Conservation (phyloP, 208 protist species). For the Trypanosoma boissoni region DNA sequence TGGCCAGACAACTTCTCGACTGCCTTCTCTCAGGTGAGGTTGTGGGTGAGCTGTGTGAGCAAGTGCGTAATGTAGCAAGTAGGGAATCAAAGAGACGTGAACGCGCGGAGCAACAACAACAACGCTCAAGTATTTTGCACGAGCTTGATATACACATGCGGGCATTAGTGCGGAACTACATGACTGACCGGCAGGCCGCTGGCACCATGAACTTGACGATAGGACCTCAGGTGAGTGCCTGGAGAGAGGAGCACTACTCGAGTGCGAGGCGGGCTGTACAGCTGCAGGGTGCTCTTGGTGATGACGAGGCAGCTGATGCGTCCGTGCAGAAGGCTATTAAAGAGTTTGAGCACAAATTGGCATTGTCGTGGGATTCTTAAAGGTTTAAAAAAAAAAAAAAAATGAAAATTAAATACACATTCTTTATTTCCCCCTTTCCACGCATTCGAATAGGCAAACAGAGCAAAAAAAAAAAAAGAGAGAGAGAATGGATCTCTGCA, state of each 20-base stretch:
- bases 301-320: not conserved
- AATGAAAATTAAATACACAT: too few relatives aligned
- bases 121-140: conserved; percentile 13
- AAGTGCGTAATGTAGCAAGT: conserved; percentile 28
- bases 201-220: conserved; percentile 3
- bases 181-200: not conserved
- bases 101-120: not conserved
- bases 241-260: conserved; percentile 17
- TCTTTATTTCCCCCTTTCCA: too few relatives aligned
- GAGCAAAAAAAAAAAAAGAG: too few relatives aligned
- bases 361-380: conserved; percentile 3
- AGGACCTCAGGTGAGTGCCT: conserved; percentile 17
- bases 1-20: conserved; percentile 10
- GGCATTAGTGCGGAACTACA: conserved; percentile 31
- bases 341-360: conserved; percentile 17
- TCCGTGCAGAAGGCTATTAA: conserved; percentile 17
- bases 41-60: conserved; percentile 14
- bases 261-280: not conserved
- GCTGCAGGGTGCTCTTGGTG: not conserved
- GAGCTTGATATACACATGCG: conserved; percentile 54
- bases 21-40: conserved; percentile 2
- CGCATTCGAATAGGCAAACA: too few relatives aligned
- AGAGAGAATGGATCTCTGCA: too few relatives aligned
- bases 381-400: not conserved
- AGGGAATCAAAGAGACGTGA: conserved; percentile 3